These are phyloP conservation scores for Kodamaea jinghongensis DNA, from an alignment of 805 yeast genomes.

Conservation along the genomic window DNA sequence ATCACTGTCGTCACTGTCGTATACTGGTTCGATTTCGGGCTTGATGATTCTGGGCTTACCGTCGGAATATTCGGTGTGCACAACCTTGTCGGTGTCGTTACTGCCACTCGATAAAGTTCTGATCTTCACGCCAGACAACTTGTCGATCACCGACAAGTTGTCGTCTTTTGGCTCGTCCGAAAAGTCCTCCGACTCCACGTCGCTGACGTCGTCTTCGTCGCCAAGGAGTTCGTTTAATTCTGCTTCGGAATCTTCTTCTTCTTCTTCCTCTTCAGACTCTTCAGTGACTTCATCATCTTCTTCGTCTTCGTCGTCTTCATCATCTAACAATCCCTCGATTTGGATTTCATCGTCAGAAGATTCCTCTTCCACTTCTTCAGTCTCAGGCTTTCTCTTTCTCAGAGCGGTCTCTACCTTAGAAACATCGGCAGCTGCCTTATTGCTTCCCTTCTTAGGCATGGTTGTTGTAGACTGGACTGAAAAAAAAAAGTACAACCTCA, in stretches of 20 bases:
- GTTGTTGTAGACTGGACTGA: not conserved
- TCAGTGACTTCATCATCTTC: conserved; percentile 14
- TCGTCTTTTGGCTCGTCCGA: conserved; percentile 53
- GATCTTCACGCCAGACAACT: conserved; percentile 52
- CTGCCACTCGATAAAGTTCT: conserved; percentile 47
- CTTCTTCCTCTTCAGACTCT: conserved; percentile 21
- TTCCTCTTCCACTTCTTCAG: conserved; percentile 35
- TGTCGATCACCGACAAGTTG: conserved; percentile 53
- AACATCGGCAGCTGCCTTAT: not conserved
- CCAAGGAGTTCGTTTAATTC: conserved; percentile 63
- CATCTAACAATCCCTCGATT: conserved; percentile 8
- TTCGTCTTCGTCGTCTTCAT: conserved; percentile 12
- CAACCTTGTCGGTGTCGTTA: conserved; percentile 20
- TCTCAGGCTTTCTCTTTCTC: conserved; percentile 15
- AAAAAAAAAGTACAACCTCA: conserved; percentile 8
- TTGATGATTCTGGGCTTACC: conserved; percentile 74
- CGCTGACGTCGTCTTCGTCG: conserved; percentile 47
- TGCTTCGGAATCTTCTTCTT: conserved; percentile 50
- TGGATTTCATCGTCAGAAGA: conserved; percentile 30
- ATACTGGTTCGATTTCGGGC: conserved; percentile 93
- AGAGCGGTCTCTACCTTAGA: conserved; percentile 7
- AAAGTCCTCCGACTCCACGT: conserved; percentile 43
- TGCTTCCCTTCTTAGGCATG: conserved; percentile 11
- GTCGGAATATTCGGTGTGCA: conserved; percentile 60
- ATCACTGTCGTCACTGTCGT: conserved; percentile 92